Base-by-base conservation (phyloP, 2,329 filamentous ascomycete species). In the Nigrospora sphaerica region DNA sequence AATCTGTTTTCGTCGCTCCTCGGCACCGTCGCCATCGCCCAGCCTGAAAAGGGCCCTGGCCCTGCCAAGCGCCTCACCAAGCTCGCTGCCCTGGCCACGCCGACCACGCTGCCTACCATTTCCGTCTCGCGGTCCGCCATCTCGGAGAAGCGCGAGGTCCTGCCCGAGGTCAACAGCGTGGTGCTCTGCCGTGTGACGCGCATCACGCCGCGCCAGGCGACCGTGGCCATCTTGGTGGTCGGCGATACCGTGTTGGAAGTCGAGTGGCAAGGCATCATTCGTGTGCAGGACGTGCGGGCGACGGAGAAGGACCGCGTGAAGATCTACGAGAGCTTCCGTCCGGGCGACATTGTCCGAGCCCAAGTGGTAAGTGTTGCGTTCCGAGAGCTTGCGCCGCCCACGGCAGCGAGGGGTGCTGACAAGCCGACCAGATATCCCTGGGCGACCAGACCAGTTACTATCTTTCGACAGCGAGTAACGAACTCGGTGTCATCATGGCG, bases 401-500 rank as follows among this genome's bases (percentile, higher is more conserved):
- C 23, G 23, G 23, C 23, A 6, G 23, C 4, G 23, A 10, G 7
- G 23, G 2, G 23, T 37, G 4, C 17, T 17, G 13, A 9, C 47
- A 46, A 49, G 31, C 32, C 32, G 50, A 43, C n/a, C 31, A 86
- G 83, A 93, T 95, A 48, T 93, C 87, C 9, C 69, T 97, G 13
- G 93, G 93, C 34, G 93, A 98, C 62, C 91, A 97, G 69, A 83
- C 86, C 43, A 95, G 88, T 59, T 98, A 97, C 65, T 98, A 96
- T 65, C 77, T 95, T n/a, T 87, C 85, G 23, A 98, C 93, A 1
- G 89, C 90, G 28, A 81, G 81, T 55, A 97, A 98, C 66, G 87
- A 95, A 62, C 74, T 95, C 36, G 93, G 93, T 3, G 92, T 97
- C 48, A 87, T 98, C 35, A 88, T 97, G 82, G 93, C 92, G 11